These are phyloP conservation scores for Ceratocystis smalleyi DNA, from an alignment of 2,329 filamentous ascomycete genomes.

Conservation along the genomic window DNA sequence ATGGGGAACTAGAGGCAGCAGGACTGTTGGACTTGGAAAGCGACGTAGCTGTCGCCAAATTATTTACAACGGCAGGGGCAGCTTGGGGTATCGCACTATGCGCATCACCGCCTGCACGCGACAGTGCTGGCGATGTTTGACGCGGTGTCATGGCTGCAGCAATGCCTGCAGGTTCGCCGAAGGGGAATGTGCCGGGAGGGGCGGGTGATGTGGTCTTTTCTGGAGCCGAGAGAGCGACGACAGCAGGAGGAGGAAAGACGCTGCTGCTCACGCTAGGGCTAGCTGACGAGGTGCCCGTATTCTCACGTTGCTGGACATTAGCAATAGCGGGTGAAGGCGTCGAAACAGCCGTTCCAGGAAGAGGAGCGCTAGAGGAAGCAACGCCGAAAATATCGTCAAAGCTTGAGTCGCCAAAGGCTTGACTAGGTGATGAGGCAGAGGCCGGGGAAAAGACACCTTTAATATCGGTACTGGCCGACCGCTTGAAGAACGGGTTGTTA, in stretches of 20 bases:
- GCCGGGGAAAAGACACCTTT: constrained; percentile 33
- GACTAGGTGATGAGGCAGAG: constrained; percentile 29
- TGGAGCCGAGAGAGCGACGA: neutral
- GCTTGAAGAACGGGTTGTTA: constrained; percentile 91
- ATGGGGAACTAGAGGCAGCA: constrained; percentile 10
- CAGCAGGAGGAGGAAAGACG: constrained; percentile 1
- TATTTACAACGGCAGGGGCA: constrained; percentile 22
- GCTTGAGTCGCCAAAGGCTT: constrained; percentile 44
- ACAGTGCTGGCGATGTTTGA: constrained; percentile 56
- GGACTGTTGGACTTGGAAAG: constrained; percentile 17
- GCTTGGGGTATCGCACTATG: constrained; percentile 18
- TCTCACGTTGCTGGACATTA: constrained; percentile 30
- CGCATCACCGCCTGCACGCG: constrained; percentile 28
- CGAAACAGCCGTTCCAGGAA: constrained; percentile 41
- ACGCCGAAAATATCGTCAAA: constrained; percentile 82
- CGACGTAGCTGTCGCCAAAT: constrained; percentile 20
- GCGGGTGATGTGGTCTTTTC: constrained; percentile 21
- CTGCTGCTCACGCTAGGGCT: constrained; percentile 22
- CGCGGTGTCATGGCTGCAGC: constrained; percentile 43
- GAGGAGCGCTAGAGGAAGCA: constrained; percentile 19
- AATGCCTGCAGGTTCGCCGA: constrained; percentile 50
- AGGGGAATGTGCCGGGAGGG: constrained; percentile 20
- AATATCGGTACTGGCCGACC: constrained; percentile 46
- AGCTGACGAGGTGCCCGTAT: constrained; percentile 40
- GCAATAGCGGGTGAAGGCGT: constrained; percentile 31